Conservation (phyloP, 2,329 filamentous ascomycete species). For the Aphanocladium album region DNA sequence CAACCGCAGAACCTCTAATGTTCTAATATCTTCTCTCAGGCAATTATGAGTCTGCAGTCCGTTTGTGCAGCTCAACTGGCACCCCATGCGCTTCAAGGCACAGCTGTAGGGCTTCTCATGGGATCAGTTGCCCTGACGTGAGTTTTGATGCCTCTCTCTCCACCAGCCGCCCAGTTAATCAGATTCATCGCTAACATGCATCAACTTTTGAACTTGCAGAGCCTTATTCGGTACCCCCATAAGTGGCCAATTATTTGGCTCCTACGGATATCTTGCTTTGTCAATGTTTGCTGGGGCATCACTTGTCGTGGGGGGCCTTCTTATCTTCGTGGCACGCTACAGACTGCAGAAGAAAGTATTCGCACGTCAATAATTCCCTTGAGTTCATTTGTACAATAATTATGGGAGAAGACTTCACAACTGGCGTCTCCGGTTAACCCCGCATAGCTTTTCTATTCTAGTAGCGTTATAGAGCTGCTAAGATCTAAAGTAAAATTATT, state of each 20-base stretch:
- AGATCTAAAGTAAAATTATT: no score
- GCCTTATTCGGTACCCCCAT: conserved; percentile 7
- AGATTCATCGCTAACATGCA: neutral
- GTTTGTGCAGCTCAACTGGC: conserved; percentile 5
- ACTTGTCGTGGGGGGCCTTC: neutral
- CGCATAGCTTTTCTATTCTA: no score
- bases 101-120: conserved; percentile 5
- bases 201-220: neutral
- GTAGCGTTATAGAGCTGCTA: no score
- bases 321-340: neutral
- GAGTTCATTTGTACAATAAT: neutral
- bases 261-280: conserved; percentile 7
- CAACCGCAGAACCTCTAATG: neutral
- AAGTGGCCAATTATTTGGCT: neutral
- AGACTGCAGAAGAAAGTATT: neutral
- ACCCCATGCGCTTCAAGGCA: neutral
- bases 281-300: conserved; percentile 1
- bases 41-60: conserved; percentile 8
- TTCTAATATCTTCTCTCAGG: neutral
- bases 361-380: conserved; percentile 3
- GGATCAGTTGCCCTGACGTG: conserved; percentile 4
- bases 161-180: neutral
- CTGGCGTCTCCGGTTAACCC: no score
- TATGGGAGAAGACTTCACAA: neutral
- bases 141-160: neutral